Conservation (phyloP, 805 yeast genomes). For the Starmerella sp. region DNA sequence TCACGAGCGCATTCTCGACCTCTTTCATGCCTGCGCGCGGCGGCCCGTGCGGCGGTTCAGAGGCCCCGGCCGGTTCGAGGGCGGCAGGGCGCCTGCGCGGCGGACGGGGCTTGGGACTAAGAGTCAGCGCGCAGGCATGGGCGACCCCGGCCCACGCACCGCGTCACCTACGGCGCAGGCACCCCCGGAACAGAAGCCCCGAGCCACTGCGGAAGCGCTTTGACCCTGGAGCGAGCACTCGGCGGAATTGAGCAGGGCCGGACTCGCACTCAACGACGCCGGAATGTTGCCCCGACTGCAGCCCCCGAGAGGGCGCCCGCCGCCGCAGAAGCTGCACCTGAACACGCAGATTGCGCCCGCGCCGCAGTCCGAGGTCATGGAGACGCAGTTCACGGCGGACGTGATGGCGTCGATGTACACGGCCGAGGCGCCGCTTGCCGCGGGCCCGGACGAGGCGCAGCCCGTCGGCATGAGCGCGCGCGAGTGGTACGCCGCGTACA, state of each 20-base stretch:
- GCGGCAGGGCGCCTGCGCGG: too few relatives aligned
- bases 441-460: not conserved
- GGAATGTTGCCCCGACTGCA: constrained; percentile 19
- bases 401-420: constrained; percentile 16
- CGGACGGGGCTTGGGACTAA: too few relatives aligned
- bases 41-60: too few relatives aligned
- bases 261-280: not conserved
- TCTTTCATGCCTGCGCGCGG: not conserved
- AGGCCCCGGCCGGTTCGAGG: too few relatives aligned
- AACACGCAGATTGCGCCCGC: constrained; percentile 9
- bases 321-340: constrained; percentile 17
- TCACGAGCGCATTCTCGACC: constrained; percentile 12
- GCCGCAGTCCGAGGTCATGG: constrained; percentile 1
- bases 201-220: not conserved
- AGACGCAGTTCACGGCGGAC: constrained; percentile 18
- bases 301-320: constrained; percentile 20
- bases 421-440: not conserved
- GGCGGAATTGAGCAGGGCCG: not conserved
- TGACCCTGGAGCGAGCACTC: not conserved
- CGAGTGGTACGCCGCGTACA: constrained; percentile 17
- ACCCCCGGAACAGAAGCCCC: too few relatives aligned
- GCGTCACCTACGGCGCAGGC: too few relatives aligned
- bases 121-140: too few relatives aligned
- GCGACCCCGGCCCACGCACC: too few relatives aligned
- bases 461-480: constrained; percentile 15